Conservation (phyloP, 2,329 filamentous ascomycete genomes). For the Lasiodiplodia gonubiensis region DNA sequence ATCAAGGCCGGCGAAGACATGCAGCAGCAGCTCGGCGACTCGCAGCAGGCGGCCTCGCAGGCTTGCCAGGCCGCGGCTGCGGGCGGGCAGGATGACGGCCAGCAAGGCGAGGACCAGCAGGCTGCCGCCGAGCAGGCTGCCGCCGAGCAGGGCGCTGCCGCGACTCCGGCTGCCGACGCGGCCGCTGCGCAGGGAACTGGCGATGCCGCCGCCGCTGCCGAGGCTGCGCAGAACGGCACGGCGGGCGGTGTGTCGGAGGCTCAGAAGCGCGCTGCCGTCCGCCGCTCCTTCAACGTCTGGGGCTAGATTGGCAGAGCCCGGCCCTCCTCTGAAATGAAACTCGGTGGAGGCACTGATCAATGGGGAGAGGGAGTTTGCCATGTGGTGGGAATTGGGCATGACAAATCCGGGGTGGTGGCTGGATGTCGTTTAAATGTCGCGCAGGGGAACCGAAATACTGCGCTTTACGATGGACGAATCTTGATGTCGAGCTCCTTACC, state of each 20-base stretch:
- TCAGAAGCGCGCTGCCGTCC: slow-evolving; percentile 3
- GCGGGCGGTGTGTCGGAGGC: slow-evolving; percentile 5
- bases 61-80: slow-evolving; percentile 4
- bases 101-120: background rate
- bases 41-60: slow-evolving; percentile 4
- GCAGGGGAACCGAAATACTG: background rate
- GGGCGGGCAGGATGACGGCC: background rate
- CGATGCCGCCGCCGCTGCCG: background rate
- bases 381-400: background rate
- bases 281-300: slow-evolving; percentile 10
- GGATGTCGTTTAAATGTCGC: background rate
- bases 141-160: background rate
- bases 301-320: background rate
- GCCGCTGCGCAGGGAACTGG: slow-evolving; percentile 5
- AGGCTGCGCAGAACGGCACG: slow-evolving; percentile 11
- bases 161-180: background rate
- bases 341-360: slow-evolving; percentile 4
- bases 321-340: background rate
- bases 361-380: background rate
- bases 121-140: background rate
- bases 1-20: slow-evolving; percentile 3
- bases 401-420: background rate
- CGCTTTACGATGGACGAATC: background rate
- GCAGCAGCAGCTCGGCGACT: background rate
- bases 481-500: background rate